Conservation (phyloP, 768 basidiomycete species). For the Mycena floridula region DNA sequence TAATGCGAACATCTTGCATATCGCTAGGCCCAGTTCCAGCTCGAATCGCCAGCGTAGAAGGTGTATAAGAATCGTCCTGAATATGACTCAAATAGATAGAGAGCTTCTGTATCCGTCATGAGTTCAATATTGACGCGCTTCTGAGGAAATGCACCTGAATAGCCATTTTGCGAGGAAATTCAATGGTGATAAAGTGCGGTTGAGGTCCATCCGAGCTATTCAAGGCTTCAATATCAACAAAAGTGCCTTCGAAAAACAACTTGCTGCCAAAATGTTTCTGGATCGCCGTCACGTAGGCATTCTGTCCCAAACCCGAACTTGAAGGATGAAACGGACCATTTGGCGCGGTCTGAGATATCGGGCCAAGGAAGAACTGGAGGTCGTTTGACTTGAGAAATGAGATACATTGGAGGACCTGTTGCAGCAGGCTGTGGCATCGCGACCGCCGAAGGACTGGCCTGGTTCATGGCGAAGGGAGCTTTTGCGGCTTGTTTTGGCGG, state of each 20-base stretch:
- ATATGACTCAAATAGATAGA: constrained; percentile 76
- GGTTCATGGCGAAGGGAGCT: too few relatives aligned
- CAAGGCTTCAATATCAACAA: constrained; percentile 3
- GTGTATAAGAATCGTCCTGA: constrained; percentile 95
- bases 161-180: constrained; percentile 86
- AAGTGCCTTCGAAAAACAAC: constrained; percentile 22
- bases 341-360: constrained; percentile 82
- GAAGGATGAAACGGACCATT: constrained; percentile 94
- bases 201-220: constrained; percentile 89
- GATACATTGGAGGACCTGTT: neutral
- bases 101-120: constrained; percentile 68
- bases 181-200: constrained; percentile 91
- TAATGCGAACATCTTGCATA: constrained; percentile 83
- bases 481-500: too few relatives aligned
- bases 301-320: constrained; percentile 97
- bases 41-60: constrained; percentile 82
- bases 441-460: too few relatives aligned
- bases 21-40: constrained; percentile 91
- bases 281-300: constrained; percentile 81
- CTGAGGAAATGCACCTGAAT: constrained; percentile 57
- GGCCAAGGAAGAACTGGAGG: constrained; percentile 63
- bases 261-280: constrained; percentile 98
- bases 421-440: neutral
- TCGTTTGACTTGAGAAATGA: constrained; percentile 22
- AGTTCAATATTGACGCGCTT: neutral